Conservation (phyloP, 305 asterid species). For the Fraxinus greggii region DNA sequence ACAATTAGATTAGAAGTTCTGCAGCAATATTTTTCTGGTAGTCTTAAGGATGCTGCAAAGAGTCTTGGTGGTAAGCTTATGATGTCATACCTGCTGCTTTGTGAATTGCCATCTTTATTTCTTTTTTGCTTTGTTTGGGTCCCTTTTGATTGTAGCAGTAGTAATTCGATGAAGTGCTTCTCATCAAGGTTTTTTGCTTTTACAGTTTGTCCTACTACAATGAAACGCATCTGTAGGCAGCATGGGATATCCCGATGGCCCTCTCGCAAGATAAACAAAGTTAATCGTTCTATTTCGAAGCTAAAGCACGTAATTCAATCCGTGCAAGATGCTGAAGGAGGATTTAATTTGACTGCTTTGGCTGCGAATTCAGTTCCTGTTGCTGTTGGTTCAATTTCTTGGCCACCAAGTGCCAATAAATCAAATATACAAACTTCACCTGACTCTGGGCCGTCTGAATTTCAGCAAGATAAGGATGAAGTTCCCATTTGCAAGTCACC, state of each 20-base stretch:
- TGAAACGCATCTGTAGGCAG: slow-evolving; percentile 93
- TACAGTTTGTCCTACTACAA: slow-evolving; percentile 90
- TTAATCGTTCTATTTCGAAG: slow-evolving; percentile 76
- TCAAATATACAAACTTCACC: slow-evolving; percentile 45
- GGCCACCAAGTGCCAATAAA: slow-evolving; percentile 54
- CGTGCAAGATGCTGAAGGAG: slow-evolving; percentile 80
- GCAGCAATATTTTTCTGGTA: slow-evolving; percentile 85
- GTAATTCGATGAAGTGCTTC: too few species aligned
- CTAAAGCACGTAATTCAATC: slow-evolving; percentile 77
- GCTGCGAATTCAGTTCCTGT: slow-evolving; percentile 58
- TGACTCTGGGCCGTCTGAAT: slow-evolving; percentile 42
- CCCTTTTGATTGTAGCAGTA: too few species aligned
- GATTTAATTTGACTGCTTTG: slow-evolving; percentile 66
- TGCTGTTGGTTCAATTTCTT: slow-evolving; percentile 59
- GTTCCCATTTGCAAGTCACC: slow-evolving; percentile 22
- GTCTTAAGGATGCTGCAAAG: slow-evolving; percentile 93
- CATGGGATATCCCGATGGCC: slow-evolving; percentile 97
- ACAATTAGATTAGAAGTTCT: slow-evolving; percentile 81
- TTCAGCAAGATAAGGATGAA: slow-evolving; percentile 48
- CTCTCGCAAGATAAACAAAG: slow-evolving; percentile 93
- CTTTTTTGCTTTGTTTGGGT: too few species aligned
- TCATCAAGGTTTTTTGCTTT: slow-evolving; percentile 14
- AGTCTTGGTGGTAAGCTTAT: slow-evolving; percentile 98
- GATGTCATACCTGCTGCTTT: too few species aligned
- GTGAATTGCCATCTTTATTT: neutral